Conservation (phyloP, 345 rosid species). For the Erysimum cheiranthoides region DNA sequence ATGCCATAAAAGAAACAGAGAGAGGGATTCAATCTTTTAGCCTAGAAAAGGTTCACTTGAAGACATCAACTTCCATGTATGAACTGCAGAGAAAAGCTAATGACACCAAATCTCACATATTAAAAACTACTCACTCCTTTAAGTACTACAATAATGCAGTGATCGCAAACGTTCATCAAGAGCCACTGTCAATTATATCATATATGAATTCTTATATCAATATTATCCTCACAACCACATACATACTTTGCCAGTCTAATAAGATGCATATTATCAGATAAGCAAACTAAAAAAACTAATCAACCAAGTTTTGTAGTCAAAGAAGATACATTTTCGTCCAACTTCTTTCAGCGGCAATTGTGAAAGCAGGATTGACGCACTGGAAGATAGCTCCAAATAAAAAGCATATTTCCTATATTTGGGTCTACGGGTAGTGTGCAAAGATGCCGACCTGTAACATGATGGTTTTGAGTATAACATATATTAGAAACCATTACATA, state of each 20-base stretch:
- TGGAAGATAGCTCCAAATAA: constrained; percentile 90
- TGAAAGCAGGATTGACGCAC: constrained; percentile 91
- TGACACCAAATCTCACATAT: constrained; percentile 3
- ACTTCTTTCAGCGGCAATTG: constrained; percentile 66
- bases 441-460: constrained; percentile 75
- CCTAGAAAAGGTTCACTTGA: neutral
- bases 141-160: constrained; percentile 15
- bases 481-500: constrained; percentile 16
- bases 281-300: neutral
- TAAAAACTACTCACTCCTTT: neutral
- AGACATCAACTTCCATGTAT: constrained; percentile 1
- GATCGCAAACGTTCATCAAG: neutral
- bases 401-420: constrained; percentile 95
- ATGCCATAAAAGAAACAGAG: neutral
- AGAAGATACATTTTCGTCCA: constrained; percentile 63
- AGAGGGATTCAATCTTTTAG: neutral
- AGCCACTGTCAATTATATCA: neutral
- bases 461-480: constrained; percentile 26
- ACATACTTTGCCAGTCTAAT: neutral
- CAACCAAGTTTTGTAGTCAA: constrained; percentile 44
- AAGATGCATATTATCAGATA: constrained; percentile 7
- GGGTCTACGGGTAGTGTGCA: constrained; percentile 88
- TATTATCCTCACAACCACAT: neutral
- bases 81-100: neutral
- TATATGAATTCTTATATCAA: constrained; percentile 17